Evolutionary conservation across 73 alveolate genomes (phyloP).

Genomic region (Uronychia setigera): DNA sequence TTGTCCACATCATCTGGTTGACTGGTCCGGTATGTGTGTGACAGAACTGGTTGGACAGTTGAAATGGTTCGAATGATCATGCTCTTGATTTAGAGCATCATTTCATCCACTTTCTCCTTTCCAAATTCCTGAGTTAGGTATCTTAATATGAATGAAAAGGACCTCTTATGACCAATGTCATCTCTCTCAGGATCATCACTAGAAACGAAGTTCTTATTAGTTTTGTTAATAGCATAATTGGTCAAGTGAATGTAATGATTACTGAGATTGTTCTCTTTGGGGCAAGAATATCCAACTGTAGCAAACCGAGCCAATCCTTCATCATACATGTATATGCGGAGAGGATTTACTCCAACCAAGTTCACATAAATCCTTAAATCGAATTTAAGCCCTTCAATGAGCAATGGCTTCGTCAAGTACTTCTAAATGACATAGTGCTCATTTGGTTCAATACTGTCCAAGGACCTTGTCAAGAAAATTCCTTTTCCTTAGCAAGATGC

Average conservation of each 20-base stretch:
- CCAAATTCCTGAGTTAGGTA: conserved; percentile 9
- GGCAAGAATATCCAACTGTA: conserved; percentile 67
- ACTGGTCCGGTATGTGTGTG: conserved; percentile 37
- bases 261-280: conserved; percentile 31
- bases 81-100: conserved; percentile 22
- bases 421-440: conserved; percentile 75
- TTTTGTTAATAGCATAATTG: conserved; percentile 48
- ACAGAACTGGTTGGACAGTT: conserved; percentile 31
- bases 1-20: conserved; percentile 44
- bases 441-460: conserved; percentile 62
- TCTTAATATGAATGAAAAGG: conserved; percentile 10
- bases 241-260: conserved; percentile 45
- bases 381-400: conserved; percentile 80
- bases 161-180: conserved; percentile 45
- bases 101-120: neutral
- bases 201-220: conserved; percentile 15
- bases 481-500: conserved; percentile 86
- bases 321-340: conserved; percentile 70
- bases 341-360: conserved; percentile 82
- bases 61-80: conserved; percentile 25
- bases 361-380: conserved; percentile 82
- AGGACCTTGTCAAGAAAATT: conserved; percentile 69
- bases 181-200: conserved; percentile 26
- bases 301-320: conserved; percentile 86
- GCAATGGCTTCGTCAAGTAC: conserved; percentile 79